Conservation (phyloP, 345 rosid genomes). For the Aurinia saxatilis region DNA sequence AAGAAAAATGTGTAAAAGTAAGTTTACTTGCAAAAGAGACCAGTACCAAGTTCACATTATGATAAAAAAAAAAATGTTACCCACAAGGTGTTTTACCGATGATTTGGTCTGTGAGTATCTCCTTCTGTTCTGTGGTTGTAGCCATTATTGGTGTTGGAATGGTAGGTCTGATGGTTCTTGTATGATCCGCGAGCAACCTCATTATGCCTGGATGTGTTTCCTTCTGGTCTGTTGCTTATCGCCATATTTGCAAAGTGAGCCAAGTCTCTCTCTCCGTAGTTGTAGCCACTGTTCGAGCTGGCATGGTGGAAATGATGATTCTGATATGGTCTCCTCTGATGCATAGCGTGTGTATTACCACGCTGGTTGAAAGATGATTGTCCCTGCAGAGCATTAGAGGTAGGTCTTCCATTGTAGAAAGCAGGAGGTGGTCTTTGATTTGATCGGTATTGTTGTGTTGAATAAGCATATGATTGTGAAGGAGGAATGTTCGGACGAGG, state of each 20-base stretch:
- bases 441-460: constrained; percentile 20
- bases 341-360: constrained; percentile 5
- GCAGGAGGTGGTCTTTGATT: constrained; percentile 14
- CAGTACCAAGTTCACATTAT: neutral
- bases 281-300: constrained; percentile 21
- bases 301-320: constrained; percentile 13
- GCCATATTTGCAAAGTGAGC: constrained; percentile 21
- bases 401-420: constrained; percentile 20
- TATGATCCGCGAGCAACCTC: neutral
- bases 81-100: constrained; percentile 19
- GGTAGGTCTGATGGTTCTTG: constrained; percentile 11
- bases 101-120: constrained; percentile 12
- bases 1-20: neutral
- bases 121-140: constrained; percentile 14
- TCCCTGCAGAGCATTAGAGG: constrained; percentile 27
- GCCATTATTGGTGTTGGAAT: constrained; percentile 4
- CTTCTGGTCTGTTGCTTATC: constrained; percentile 10
- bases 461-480: constrained; percentile 1
- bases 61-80: neutral
- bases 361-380: constrained; percentile 19
- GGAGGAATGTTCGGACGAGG: constrained; percentile 8
- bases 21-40: constrained; percentile 5
- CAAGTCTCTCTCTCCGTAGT: constrained; percentile 18
- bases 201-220: constrained; percentile 12
- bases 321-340: constrained; percentile 18